Conservation (phyloP, 768 basidiomycete genomes). For the Mrakia hoshinonis region DNA sequence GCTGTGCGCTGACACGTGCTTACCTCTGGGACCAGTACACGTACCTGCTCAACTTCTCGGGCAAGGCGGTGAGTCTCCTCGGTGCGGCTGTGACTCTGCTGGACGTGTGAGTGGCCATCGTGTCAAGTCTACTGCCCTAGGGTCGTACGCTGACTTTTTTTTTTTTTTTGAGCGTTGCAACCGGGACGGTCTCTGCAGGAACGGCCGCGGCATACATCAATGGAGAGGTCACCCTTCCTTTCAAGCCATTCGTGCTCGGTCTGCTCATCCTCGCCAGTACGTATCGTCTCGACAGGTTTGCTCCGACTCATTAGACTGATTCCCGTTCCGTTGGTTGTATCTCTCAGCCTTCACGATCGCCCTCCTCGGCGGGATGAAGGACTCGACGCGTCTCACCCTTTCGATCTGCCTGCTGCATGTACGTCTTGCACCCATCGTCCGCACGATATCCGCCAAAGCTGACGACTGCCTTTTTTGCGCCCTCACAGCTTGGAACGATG, state of each 20-base stretch:
- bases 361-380: slow-evolving; percentile 18
- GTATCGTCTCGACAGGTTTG: slow-evolving; percentile 49
- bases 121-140: not conserved
- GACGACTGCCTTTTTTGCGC: not conserved
- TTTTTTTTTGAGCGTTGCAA: slow-evolving; percentile 44
- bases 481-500: slow-evolving; percentile 46
- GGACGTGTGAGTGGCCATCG: slow-evolving; percentile 46
- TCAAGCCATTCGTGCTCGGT: slow-evolving; percentile 50
- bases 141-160: not conserved
- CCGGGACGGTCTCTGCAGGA: slow-evolving; percentile 62
- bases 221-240: slow-evolving; percentile 55
- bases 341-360: slow-evolving; percentile 18
- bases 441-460: too few relatives aligned
- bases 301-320: not conserved
- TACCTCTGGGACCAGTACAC: too few relatives aligned
- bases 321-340: not conserved
- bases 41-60: slow-evolving; percentile 48
- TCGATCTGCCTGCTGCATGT: slow-evolving; percentile 56
- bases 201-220: slow-evolving; percentile 60
- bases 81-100: slow-evolving; percentile 60
- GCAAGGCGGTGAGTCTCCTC: slow-evolving; percentile 56
- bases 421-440: slow-evolving; percentile 33
- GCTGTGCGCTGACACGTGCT: too few relatives aligned
- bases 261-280: slow-evolving; percentile 49
- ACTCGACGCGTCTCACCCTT: slow-evolving; percentile 49